Evolutionary conservation across 805 yeast genomes (phyloP), one percentile per base, ranked within the genome.

Genomic region (Zygoascus flipseniorum): DNA sequence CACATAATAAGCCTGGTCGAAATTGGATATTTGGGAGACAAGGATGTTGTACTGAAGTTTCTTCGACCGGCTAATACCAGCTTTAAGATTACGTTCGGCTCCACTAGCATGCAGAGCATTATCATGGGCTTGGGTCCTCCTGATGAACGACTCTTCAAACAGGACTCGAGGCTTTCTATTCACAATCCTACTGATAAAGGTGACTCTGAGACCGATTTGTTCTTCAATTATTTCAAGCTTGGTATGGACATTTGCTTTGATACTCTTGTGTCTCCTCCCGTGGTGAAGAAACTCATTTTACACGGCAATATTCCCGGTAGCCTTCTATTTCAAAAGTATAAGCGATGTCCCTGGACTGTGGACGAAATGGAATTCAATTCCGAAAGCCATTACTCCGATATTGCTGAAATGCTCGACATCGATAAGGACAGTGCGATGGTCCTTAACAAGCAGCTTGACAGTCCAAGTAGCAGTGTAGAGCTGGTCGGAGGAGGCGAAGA

Each of bases 161-260:
- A 70, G 50, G 80, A 76, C 55, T 57, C 66, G 2, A 62, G 80
- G 53, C 65, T 74, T n/a, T 67, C 70, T 54, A 77, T 73, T 43
- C 79, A 72, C 61, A 69, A 68, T 39, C 72, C 61, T 50, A 35
- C 31, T 10, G 51, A 58, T 51, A 52, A 54, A 51, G 57, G 19
- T 46, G 54, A 47, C 10, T 31, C 51, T 19, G 35, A 48, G 10
- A 51, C 58, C 5, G 53, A 54, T 26, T 47, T 62, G 28, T 62
- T 65, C 43, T 61, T 61, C 57, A 82, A 81, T 60, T 82, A 82
- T 62, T 81, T 74, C 63, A 60, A 69, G 28, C 69, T 64, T 53
- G 86, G 86, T 0, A 61, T 81, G 42, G 86, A 82, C 61, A 64
- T 80, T 8, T 66, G 81, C 45, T 82, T 79, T 61, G 76, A 76